These are phyloP conservation scores for Aspergillus latus DNA, from an alignment of 2,329 filamentous ascomycete species.

Conservation along the genomic window DNA sequence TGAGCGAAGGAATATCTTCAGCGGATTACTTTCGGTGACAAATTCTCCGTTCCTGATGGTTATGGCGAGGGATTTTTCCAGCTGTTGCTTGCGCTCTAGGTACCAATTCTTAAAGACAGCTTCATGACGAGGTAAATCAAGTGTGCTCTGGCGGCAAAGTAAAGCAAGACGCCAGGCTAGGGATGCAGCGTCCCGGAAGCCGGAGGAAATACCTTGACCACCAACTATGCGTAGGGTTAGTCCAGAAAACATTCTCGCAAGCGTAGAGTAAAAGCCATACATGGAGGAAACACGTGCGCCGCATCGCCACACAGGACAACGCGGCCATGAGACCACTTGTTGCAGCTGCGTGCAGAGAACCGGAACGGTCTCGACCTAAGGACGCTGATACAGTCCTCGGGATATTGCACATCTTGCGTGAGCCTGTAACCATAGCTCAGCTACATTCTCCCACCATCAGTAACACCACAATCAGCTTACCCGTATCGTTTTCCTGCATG, in stretches of 20 bases:
- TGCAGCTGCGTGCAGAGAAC: constrained; percentile 49
- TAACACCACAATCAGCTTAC: constrained; percentile 9
- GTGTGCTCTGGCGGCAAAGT: constrained; percentile 20
- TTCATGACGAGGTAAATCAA: constrained; percentile 20
- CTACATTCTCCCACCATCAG: neutral
- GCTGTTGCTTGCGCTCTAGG: constrained; percentile 40
- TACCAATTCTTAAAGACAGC: constrained; percentile 35
- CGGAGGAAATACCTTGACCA: constrained; percentile 45
- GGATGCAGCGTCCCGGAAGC: constrained; percentile 40
- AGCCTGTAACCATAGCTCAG: constrained; percentile 19
- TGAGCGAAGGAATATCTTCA: constrained; percentile 35
- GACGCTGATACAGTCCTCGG: constrained; percentile 49
- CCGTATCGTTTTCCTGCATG: constrained; percentile 19
- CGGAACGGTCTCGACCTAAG: constrained; percentile 49
- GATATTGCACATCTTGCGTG: constrained; percentile 36
- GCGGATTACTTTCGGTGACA: constrained; percentile 29
- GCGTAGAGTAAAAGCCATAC: constrained; percentile 20
- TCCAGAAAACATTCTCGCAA: neutral
- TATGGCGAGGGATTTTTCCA: constrained; percentile 35
- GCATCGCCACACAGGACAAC: constrained; percentile 52
- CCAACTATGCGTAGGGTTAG: constrained; percentile 30
- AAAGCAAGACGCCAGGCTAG: constrained; percentile 41
- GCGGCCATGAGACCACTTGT: constrained; percentile 46
- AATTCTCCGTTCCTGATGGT: constrained; percentile 38
- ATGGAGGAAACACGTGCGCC: constrained; percentile 55